Conservation (phyloP, 345 rosid genomes). For the Citropsis articulata region DNA sequence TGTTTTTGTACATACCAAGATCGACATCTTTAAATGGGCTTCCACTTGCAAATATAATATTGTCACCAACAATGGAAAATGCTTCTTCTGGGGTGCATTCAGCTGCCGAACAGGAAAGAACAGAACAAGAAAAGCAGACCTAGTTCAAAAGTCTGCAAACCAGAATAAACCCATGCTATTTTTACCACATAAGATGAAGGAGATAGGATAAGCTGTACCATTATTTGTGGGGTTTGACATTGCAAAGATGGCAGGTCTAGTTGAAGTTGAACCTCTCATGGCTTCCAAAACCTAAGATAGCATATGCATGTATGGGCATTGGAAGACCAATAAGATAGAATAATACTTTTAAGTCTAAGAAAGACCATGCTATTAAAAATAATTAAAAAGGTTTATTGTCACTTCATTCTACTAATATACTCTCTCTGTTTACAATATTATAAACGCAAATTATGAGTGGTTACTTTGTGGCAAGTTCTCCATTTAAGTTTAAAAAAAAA, state of each 20-base stretch:
- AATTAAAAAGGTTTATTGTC: neutral
- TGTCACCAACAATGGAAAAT: conserved; percentile 86
- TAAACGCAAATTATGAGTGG: neutral
- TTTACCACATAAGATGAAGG: neutral
- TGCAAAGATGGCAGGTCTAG: conserved; percentile 96
- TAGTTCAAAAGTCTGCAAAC: neutral
- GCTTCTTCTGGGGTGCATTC: conserved; percentile 98
- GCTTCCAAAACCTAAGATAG: conserved; percentile 85
- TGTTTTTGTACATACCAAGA: conserved; percentile 55
- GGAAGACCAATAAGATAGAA: conserved; percentile 1
- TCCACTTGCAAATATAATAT: conserved; percentile 92
- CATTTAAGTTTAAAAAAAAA: neutral
- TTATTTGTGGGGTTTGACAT: conserved; percentile 98
- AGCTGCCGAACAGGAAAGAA: conserved; percentile 40
- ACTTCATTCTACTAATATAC: neutral
- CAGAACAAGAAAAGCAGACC: neutral
- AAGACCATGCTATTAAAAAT: neutral
- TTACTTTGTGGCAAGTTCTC: neutral
- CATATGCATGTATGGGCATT: conserved; percentile 12
- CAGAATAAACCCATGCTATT: neutral
- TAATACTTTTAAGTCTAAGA: neutral
- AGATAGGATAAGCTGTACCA: conserved; percentile 39
- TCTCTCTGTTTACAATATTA: neutral
- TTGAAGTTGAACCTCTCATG: conserved; percentile 86
- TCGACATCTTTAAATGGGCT: conserved; percentile 89